These are phyloP conservation scores for Solanum bulbocastanum DNA, from an alignment of 257 asterid species.

Conservation along the genomic window DNA sequence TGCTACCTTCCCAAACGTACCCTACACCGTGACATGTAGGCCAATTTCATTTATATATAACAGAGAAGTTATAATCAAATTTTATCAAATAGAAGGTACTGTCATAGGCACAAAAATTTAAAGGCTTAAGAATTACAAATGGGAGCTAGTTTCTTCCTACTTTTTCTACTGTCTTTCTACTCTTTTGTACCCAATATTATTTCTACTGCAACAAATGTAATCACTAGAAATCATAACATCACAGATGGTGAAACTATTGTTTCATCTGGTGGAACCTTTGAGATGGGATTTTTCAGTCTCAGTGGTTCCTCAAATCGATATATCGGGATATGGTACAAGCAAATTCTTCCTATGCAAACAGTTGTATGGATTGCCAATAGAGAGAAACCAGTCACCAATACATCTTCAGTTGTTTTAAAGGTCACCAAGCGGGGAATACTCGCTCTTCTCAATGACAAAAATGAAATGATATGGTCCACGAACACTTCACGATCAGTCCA, in stretches of 20 bases:
- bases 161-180: neutral
- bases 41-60: neutral
- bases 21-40: neutral
- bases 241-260: neutral
- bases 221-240: neutral
- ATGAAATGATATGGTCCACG: slow-evolving; percentile 11
- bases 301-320: neutral
- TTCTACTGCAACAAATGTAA: neutral
- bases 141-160: neutral
- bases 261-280: slow-evolving; percentile 11
- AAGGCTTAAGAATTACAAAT: neutral
- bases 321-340: slow-evolving; percentile 9
- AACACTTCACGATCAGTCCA: neutral
- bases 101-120: neutral
- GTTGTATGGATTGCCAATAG: neutral
- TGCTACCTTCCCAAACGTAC: too few relatives aligned
- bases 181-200: neutral
- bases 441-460: neutral
- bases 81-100: neutral
- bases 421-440: neutral
- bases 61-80: neutral
- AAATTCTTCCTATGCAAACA: neutral
- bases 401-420: neutral
- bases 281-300: slow-evolving; percentile 15
- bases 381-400: neutral